Conservation (phyloP, 352 stramenopile genomes). For the Phytophthora capsici region DNA sequence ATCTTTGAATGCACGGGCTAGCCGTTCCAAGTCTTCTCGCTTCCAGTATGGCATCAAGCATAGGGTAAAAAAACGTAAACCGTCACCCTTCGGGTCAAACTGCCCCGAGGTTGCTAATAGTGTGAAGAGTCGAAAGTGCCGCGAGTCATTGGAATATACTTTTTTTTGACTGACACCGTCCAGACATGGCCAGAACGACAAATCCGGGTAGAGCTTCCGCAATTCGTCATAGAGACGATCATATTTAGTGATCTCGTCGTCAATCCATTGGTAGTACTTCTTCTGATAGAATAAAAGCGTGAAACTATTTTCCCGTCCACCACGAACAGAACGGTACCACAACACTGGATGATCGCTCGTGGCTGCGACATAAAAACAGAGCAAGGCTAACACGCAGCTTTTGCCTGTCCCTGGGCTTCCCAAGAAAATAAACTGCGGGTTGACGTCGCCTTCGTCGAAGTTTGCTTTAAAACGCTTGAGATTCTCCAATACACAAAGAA, state of each 20-base stretch:
- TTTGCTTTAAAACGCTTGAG: not conserved
- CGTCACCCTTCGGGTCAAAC: not conserved
- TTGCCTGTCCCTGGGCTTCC: constrained; percentile 19
- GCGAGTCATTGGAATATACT: not conserved
- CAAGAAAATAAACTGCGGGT: constrained; percentile 16
- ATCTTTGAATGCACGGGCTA: not conserved
- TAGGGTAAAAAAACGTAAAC: not conserved
- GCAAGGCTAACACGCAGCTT: constrained; percentile 20
- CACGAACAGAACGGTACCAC: not conserved
- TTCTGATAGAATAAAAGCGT: constrained; percentile 7
- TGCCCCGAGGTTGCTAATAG: constrained; percentile 4
- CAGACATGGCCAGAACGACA: constrained; percentile 2
- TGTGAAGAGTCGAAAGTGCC: not conserved
- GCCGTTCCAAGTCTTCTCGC: not conserved
- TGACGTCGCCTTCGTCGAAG: not conserved
- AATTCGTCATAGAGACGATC: not conserved
- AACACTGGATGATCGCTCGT: not conserved
- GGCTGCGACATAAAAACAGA: constrained; percentile 15
- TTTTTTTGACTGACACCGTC: constrained; percentile 2
- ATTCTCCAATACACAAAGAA: constrained; percentile 6
- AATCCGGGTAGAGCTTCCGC: not conserved
- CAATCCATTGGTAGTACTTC: constrained; percentile 11
- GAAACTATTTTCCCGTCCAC: not conserved
- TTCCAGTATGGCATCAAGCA: constrained; percentile 18
- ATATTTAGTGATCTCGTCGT: not conserved